A percentile compares a stretch with the other conserved stretches of the same genome.
These are phyloP conservation scores for Cyberlindnera xylosilytica DNA, from an alignment of 805 yeast genomes.

Conservation along the genomic window DNA sequence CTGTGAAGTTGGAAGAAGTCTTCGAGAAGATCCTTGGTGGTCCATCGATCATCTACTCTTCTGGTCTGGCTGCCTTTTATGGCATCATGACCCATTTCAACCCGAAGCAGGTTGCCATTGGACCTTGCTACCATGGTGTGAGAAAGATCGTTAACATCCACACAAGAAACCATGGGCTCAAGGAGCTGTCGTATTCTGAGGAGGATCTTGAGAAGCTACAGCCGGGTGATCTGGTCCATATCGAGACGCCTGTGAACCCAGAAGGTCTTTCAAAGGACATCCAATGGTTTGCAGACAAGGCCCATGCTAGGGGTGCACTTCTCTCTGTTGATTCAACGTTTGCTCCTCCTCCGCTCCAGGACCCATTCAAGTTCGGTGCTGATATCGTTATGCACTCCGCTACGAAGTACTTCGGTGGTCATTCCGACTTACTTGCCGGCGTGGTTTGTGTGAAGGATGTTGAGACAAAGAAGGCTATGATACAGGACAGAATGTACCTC, in stretches of 20 bases:
- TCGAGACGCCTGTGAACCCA: slow-evolving; percentile 90
- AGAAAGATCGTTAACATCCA: slow-evolving; percentile 66
- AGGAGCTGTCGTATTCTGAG: slow-evolving; percentile 41
- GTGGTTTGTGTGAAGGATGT: slow-evolving; percentile 61
- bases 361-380: slow-evolving; percentile 80
- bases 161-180: slow-evolving; percentile 55
- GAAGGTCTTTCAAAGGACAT: slow-evolving; percentile 67
- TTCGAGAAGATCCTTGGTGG: slow-evolving; percentile 59
- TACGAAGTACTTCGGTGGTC: slow-evolving; percentile 95
- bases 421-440: slow-evolving; percentile 87
- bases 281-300: slow-evolving; percentile 57
- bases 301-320: slow-evolving; percentile 74
- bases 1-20: slow-evolving; percentile 62
- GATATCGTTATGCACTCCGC: slow-evolving; percentile 92
- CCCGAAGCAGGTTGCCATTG: slow-evolving; percentile 74
- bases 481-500: slow-evolving; percentile 60
- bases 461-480: slow-evolving; percentile 42
- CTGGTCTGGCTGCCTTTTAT: slow-evolving; percentile 79
- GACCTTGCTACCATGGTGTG: slow-evolving; percentile 83
- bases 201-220: slow-evolving; percentile 46
- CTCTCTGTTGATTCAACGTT: slow-evolving; percentile 81
- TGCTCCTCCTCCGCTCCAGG: slow-evolving; percentile 88
- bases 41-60: slow-evolving; percentile 65
- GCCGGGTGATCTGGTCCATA: slow-evolving; percentile 73
- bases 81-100: slow-evolving; percentile 68